Percentiles rank a stretch among this genome's conserved stretches.
phyloP scores from a whole-genome alignment of 2,329 filamentous ascomycete genomes.

The Sporothrix mexicana region DNA sequence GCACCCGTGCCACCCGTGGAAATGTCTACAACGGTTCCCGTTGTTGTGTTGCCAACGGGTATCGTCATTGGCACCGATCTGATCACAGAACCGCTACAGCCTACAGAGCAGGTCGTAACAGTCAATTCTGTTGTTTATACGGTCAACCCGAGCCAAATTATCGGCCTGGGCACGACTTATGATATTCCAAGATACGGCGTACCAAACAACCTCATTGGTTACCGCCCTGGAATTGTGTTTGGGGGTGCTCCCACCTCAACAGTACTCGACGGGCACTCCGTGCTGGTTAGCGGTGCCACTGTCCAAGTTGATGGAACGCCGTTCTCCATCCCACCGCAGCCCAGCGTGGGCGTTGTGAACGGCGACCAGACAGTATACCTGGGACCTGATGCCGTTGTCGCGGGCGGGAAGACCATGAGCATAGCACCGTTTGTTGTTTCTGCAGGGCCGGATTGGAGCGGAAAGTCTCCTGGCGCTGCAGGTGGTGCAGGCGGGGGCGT shows the following conservation, averaged over 20 bases:
- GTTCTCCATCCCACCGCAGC: slow-evolving; percentile 49
- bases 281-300: slow-evolving; percentile 51
- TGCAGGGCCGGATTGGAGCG: not conserved
- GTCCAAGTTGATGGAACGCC: slow-evolving; percentile 52
- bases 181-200: slow-evolving; percentile 45
- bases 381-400: slow-evolving; percentile 43
- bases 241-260: slow-evolving; percentile 48
- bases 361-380: slow-evolving; percentile 46
- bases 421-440: slow-evolving; percentile 38
- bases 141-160: slow-evolving; percentile 54
- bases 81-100: slow-evolving; percentile 23
- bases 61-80: slow-evolving; percentile 54
- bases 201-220: too few species aligned
- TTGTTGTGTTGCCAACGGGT: slow-evolving; percentile 52
- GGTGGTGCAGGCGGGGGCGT: slow-evolving; percentile 40
- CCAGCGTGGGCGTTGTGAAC: slow-evolving; percentile 47
- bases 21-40: slow-evolving; percentile 42
- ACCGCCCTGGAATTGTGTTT: slow-evolving; percentile 37
- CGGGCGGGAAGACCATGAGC: slow-evolving; percentile 49
- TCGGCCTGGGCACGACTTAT: slow-evolving; percentile 54
- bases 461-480: not conserved
- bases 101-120: slow-evolving; percentile 37
- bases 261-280: slow-evolving; percentile 48
- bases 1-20: not conserved
- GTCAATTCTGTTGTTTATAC: slow-evolving; percentile 49